Base-by-base conservation (phyloP, 768 basidiomycete genomes). In the Phaeotremella fagi region DNA sequence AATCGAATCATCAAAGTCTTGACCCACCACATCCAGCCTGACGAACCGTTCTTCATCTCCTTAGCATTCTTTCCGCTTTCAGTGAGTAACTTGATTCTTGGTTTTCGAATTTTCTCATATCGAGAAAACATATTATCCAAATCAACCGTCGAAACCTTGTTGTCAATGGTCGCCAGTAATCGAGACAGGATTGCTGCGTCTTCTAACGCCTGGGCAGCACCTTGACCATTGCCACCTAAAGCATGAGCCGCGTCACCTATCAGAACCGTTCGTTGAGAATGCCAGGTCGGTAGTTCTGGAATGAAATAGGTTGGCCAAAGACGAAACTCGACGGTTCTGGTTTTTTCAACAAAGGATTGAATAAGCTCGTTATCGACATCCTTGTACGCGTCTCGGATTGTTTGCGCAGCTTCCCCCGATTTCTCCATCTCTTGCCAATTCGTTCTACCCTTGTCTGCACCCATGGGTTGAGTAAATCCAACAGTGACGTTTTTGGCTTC, bases 221-320 rank as follows among this genome's bases (percentile, higher is more conserved):
- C 66, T 47, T 62, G 63, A 41, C 66, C 66, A 24, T 55, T 57
- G 0, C 53, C 38, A 3, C 59, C 57, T 3, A 68, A 26, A 4
- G 48, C 63, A 27, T 68, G 66, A n/a, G 66, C 66, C 0, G 66
- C 66, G 29, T 68, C 66, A 14, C 63, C 66, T 1, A 68, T 47
- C 1, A 68, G 49, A 28, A 52, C 55, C 11, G 54, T 50, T 1
- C 61, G 35, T 20, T 20, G 11, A 0, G 48, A 54, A 47, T 59
- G 57, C 61, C 61, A 63, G 11, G 4, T 51, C 7, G 48, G 31
- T 14, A 63, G 29, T 1, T 44, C 45, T 15, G 60, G 60, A 22
- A 63, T 52, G n/a, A 12, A 11, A 42, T 63, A 59, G 1, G 57
- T 12, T 14, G 61, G 45, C 61, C 61, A 63, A 2, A 63, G 1